Evolutionary conservation across 768 basidiomycete genomes (phyloP), one percentile per base, ranked within the genome.

Genomic region (Fibroporia radiculosa): DNA sequence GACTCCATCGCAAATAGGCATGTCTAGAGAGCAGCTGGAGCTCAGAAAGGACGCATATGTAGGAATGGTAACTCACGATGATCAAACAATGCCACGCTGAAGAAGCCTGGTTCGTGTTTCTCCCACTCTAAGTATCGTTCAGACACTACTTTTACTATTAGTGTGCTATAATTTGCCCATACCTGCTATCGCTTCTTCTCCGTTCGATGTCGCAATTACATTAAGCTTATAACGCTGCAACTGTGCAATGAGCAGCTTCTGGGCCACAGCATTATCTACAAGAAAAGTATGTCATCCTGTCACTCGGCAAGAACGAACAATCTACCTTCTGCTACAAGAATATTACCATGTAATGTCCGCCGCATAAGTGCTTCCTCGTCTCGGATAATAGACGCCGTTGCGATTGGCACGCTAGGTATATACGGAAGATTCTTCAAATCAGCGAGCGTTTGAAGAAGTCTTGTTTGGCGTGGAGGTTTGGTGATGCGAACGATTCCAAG

Each of bases 1-100:
- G 4, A 86, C 82, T 5, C 84, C 84, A 54, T 86, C 84, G 49
- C 81, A 84, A 40, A 86, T 67, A 2, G 84, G 84, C 84, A 86
- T 86, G 53, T 86, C 83, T 84, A 40, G 4, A 8, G 13, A 11
- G 19, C 4, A 18, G 7, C 8, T 35, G 7, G 16, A 18, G n/a
- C n/a, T n/a, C 34, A 35, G 20, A 8, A 18, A 8, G 7, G 16
- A 11, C 3, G 24, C 34, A 20, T 23, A 19, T 41, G 25, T 45
- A 3, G 20, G 23, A 11, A 5, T 6, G 20, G 4, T 18, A 2
- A 61, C 77, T 58, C 53, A 84, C 82, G 84, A 58, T 87, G 83
- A 53, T 87, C 84, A 52, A 87, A 84, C 20, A 87, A 55, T 4
- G 83, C 83, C 2, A 79, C 72, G 48, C 73, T 77, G 60, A 83